Conservation (phyloP, 176 grass and related monocot genomes). For the Oryza longistaminata region DNA sequence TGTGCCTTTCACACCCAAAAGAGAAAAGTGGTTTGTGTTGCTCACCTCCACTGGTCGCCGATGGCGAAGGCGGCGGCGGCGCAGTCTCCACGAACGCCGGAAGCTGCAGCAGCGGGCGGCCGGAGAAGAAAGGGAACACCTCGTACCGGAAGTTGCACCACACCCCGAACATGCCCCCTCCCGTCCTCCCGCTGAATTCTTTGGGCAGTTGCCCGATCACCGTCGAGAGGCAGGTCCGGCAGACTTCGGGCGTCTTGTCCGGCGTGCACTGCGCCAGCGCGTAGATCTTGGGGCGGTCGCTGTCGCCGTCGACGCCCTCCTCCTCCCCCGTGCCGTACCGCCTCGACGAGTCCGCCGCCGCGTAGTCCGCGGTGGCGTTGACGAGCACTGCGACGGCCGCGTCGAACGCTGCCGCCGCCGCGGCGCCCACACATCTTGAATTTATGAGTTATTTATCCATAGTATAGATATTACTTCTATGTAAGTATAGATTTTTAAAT, state of each 20-base stretch:
- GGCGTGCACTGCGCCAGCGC: slow-evolving; percentile 57
- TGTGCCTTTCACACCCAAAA: too few species aligned
- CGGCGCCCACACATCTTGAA: not conserved
- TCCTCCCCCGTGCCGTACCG: slow-evolving; percentile 47
- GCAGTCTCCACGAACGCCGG: not conserved
- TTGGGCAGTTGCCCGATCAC: not conserved
- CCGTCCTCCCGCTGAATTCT: slow-evolving; percentile 13
- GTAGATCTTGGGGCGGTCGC: slow-evolving; percentile 31
- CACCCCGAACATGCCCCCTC: slow-evolving; percentile 38
- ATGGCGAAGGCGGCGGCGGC: slow-evolving; percentile 14
- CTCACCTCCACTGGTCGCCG: not conserved
- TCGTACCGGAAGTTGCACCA: slow-evolving; percentile 59
- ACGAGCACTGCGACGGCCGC: slow-evolving; percentile 31
- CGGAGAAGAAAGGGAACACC: slow-evolving; percentile 51
- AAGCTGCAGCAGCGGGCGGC: slow-evolving; percentile 39
- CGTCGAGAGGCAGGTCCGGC: slow-evolving; percentile 31
- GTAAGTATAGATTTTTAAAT: too few species aligned
- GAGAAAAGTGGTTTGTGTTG: not conserved
- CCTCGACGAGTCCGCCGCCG: slow-evolving; percentile 24
- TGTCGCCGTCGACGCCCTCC: not conserved
- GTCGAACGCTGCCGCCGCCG: not conserved
- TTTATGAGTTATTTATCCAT: too few species aligned
- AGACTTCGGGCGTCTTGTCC: slow-evolving; percentile 17
- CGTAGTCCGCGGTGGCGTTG: slow-evolving; percentile 30
- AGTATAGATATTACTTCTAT: too few species aligned